A percentile compares a stretch with the other conserved stretches of the same genome.
phyloP scores from a whole-genome alignment of 257 asterid species.

The Osmanthus fragrans region DNA sequence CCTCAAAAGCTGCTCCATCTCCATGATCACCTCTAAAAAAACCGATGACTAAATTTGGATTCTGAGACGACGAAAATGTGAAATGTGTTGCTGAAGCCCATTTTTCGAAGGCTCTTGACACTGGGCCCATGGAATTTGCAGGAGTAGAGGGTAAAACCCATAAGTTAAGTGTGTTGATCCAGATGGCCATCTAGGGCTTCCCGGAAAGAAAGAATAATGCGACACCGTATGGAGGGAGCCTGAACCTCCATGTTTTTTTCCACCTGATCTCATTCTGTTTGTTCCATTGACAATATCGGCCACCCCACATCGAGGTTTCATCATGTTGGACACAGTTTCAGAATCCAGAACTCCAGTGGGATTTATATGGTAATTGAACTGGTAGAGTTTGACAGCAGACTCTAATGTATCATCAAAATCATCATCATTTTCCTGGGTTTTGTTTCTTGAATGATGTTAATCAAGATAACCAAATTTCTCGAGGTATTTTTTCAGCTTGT shows the following conservation, averaged over 20 bases:
- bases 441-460: not conserved
- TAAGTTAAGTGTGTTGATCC: slow-evolving; percentile 18
- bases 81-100: slow-evolving; percentile 23
- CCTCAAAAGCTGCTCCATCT: slow-evolving; percentile 20
- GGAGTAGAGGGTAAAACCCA: slow-evolving; percentile 8
- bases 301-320: slow-evolving; percentile 25
- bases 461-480: slow-evolving; percentile 36
- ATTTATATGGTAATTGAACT: slow-evolving; percentile 21
- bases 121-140: not conserved
- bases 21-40: slow-evolving; percentile 22
- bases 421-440: slow-evolving; percentile 8
- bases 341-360: slow-evolving; percentile 22
- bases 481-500: slow-evolving; percentile 29
- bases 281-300: slow-evolving; percentile 20
- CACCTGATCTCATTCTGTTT: not conserved
- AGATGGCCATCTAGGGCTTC: slow-evolving; percentile 25
- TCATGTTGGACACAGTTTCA: slow-evolving; percentile 14
- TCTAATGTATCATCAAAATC: slow-evolving; percentile 35
- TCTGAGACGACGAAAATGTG: slow-evolving; percentile 12
- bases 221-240: slow-evolving; percentile 11
- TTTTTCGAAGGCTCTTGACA: slow-evolving; percentile 14
- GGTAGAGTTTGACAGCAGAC: slow-evolving; percentile 32
- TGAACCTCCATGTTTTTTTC: not conserved
- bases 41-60: slow-evolving; percentile 17
- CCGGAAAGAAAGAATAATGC: slow-evolving; percentile 20